Evolutionary conservation across 78 protist genomes (phyloP).

Genomic region (Anaeramoeba ignava): DNA sequence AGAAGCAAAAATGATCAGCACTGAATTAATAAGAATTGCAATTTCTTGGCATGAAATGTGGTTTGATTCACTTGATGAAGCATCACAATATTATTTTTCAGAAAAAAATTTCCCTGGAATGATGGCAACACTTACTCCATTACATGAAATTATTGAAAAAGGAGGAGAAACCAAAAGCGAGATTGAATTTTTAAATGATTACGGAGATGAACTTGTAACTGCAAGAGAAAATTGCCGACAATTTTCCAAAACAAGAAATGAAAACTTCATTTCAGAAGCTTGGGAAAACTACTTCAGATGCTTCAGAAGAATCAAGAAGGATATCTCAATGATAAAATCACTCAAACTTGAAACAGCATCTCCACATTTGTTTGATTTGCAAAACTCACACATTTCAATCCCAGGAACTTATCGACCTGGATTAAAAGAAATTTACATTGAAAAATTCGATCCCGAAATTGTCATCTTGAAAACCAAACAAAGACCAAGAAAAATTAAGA

Average conservation of each 20-base stretch:
- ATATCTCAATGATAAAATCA: background rate
- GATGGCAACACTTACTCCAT: slow-evolving; percentile 23
- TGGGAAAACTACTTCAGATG: slow-evolving; percentile 92
- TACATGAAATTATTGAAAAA: background rate
- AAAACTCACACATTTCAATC: slow-evolving; percentile 77
- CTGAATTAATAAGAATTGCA: slow-evolving; percentile 91
- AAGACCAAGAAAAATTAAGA: slow-evolving; percentile 81
- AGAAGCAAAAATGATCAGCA: slow-evolving; percentile 71
- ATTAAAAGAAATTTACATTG: background rate
- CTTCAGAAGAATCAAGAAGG: slow-evolving; percentile 38
- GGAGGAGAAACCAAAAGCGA: slow-evolving; percentile 1
- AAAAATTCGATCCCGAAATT: slow-evolving; percentile 21
- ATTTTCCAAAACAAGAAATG: background rate
- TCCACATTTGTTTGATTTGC: slow-evolving; percentile 46
- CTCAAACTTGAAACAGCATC: slow-evolving; percentile 78
- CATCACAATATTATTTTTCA: slow-evolving; percentile 75
- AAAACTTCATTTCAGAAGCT: slow-evolving; percentile 34
- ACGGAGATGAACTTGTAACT: background rate
- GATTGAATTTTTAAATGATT: background rate
- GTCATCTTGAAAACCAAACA: slow-evolving; percentile 89
- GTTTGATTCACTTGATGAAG: slow-evolving; percentile 94
- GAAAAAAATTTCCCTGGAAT: slow-evolving; percentile 63
- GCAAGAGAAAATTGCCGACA: background rate
- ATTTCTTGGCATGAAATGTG: slow-evolving; percentile 94
- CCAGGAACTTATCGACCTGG: slow-evolving; percentile 77